phyloP scores from a whole-genome alignment of 495 filamentous ascomycete genomes.

The Sordaria brevicollis region DNA sequence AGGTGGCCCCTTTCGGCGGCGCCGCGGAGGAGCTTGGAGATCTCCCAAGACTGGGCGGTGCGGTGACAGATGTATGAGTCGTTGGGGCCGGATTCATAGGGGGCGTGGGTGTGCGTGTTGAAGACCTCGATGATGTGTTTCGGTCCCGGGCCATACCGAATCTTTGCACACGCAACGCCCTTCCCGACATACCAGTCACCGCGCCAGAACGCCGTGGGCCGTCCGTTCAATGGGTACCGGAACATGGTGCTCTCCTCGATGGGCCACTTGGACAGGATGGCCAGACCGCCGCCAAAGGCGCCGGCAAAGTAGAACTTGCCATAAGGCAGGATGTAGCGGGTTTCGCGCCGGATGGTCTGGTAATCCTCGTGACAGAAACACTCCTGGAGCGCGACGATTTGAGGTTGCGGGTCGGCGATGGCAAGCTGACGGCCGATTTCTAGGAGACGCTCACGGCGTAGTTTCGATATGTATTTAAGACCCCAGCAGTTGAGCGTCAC shows the following conservation, averaged over 20 bases:
- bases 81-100: constrained; percentile 63
- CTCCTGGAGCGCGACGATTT: constrained; percentile 92
- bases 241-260: constrained; percentile 85
- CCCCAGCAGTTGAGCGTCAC: constrained; percentile 95
- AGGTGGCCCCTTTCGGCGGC: constrained; percentile 78
- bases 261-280: constrained; percentile 92
- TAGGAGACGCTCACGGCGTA: constrained; percentile 65
- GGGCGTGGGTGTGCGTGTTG: constrained; percentile 88
- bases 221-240: constrained; percentile 83
- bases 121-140: constrained; percentile 83
- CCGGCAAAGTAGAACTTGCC: constrained; percentile 91
- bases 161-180: constrained; percentile 77
- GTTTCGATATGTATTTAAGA: constrained; percentile 73
- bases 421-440: constrained; percentile 77
- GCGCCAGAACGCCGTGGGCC: constrained; percentile 84
- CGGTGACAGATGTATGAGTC: constrained; percentile 87
- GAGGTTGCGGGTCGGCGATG: constrained; percentile 52
- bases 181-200: constrained; percentile 96
- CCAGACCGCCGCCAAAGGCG: constrained; percentile 80
- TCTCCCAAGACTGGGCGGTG: constrained; percentile 94
- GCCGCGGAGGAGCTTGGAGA: constrained; percentile 78
- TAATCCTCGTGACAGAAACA: constrained; percentile 93
- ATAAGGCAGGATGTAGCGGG: constrained; percentile 71
- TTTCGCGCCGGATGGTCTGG: constrained; percentile 64
- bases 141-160: constrained; percentile 56